Evolutionary conservation across 495 filamentous ascomycete species (phyloP), one percentile per base, ranked within the genome.

Genomic region (Physcia stellaris): DNA sequence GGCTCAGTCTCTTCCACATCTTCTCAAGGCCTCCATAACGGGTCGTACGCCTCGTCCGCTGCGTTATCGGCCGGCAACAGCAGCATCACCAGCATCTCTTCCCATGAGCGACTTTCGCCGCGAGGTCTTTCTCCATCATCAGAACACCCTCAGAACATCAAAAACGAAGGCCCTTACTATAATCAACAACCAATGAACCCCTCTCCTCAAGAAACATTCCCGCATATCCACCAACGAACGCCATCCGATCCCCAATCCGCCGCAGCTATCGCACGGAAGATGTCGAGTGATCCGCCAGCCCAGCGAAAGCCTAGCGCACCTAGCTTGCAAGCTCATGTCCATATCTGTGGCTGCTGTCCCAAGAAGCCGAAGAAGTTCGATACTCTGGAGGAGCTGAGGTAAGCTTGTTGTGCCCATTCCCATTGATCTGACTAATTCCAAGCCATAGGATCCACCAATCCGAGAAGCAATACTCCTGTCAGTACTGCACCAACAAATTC

Each of bases 331-430:
- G 58, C 63, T 16, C 41, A 32, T 4, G 30, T 78, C 3, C 85
- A 71, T 51, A 90, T 94, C 51, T 98, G 90, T 57, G 85, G 94
- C 49, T 98, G 90, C 56, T 98, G 90, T 63, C 90, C 87, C 1
- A 96, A 98, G 60, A 98, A 96, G 58, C 90, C 90, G 1, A 95
- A 94, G 55, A 95, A 95, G 50, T 98, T 98, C 51, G 86, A 96
- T 42, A 85, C 70, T 4, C 61, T 73, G 46, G 79, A 86, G 31
- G 87, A 94, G 40, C 65, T 96, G 33, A 79, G 75, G 90, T 94
- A 73, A 59, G 81, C 64, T 32, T 17, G 28, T 15, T 29, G 21
- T 33, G 29, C 19, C 26, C 11, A 16, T 4, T 15, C n/a, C 17
- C 11, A 12, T 9, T 10, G 21, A 11, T 11, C 65, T 28, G 30